Evolutionary conservation across 2,329 filamentous ascomycete species (phyloP).

Genomic region (Plenodomus biglobosus): DNA sequence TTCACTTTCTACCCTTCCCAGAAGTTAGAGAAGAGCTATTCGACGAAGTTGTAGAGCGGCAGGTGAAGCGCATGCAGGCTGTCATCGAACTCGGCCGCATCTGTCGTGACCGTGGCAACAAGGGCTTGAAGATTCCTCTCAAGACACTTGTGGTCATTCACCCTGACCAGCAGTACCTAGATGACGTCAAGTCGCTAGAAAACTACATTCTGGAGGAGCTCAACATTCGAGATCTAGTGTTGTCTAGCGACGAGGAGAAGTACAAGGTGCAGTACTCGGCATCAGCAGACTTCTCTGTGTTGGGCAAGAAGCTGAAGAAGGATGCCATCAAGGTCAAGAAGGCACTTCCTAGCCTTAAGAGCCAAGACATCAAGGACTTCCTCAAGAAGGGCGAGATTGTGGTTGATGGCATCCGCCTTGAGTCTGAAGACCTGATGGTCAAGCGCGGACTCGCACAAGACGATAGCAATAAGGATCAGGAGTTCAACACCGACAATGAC

Average conservation of each 20-base stretch:
- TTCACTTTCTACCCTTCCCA: conserved; percentile 91
- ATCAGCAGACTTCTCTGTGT: conserved; percentile 85
- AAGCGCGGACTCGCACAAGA: conserved; percentile 76
- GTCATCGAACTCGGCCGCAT: conserved; percentile 90
- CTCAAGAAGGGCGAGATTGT: conserved; percentile 71
- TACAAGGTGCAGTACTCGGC: conserved; percentile 93
- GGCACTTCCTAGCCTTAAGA: conserved; percentile 76
- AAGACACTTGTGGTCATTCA: conserved; percentile 90
- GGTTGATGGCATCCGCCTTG: conserved; percentile 83
- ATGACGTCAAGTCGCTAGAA: conserved; percentile 82
- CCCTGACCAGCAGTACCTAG: conserved; percentile 76
- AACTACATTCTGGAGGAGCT: conserved; percentile 90
- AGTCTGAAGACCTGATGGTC: conserved; percentile 80
- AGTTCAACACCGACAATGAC: conserved; percentile 86
- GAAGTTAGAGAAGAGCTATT: conserved; percentile 87
- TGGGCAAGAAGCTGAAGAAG: conserved; percentile 97
- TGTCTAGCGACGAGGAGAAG: conserved; percentile 82
- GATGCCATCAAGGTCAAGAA: conserved; percentile 90
- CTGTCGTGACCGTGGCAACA: conserved; percentile 78
- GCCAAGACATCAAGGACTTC: conserved; percentile 78
- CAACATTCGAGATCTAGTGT: conserved; percentile 81
- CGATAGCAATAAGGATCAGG: conserved; percentile 69
- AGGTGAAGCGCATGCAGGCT: conserved; percentile 87
- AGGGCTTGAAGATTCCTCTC: conserved; percentile 87
- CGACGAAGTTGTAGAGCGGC: conserved; percentile 79